Conservation (phyloP, 768 basidiomycete genomes). For the Stropharia rugosoannulata region DNA sequence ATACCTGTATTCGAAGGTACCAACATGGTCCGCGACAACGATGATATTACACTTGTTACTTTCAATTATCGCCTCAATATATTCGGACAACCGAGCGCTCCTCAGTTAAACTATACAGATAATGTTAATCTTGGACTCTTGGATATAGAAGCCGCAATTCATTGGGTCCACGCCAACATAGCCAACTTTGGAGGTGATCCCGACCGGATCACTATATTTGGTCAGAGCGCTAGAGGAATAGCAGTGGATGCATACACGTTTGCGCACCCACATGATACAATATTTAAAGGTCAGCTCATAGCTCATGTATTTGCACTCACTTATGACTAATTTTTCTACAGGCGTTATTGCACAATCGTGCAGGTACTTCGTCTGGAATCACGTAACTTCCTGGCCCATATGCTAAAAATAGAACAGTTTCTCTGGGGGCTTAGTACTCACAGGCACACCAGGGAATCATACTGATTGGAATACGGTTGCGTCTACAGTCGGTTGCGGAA, state of each 20-base stretch:
- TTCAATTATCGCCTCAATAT: slow-evolving; percentile 39
- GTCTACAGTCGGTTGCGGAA: no score
- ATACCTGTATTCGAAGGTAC: slow-evolving; percentile 24
- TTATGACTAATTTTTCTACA: no score
- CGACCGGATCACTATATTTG: slow-evolving; percentile 32
- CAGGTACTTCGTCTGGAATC: no score
- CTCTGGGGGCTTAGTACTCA: no score
- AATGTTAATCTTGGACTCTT: slow-evolving; percentile 35
- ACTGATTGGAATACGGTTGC: no score
- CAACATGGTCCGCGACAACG: slow-evolving; percentile 29
- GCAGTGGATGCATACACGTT: no score
- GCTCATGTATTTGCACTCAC: no score
- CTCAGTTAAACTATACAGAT: slow-evolving; percentile 24
- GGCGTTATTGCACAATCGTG: no score
- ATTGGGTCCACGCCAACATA: slow-evolving; percentile 48
- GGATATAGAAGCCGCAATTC: slow-evolving; percentile 35
- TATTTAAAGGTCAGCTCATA: slow-evolving; percentile 21
- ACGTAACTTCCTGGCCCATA: no score
- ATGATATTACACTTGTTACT: slow-evolving; percentile 32
- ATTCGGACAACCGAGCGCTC: slow-evolving; percentile 36
- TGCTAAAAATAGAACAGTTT: no score
- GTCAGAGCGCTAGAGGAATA: slow-evolving; percentile 34
- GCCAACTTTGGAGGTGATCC: slow-evolving; percentile 40
- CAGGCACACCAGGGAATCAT: no score
- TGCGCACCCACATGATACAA: slow-evolving; percentile 32